Base-by-base conservation (phyloP, 2,329 filamentous ascomycete species). In the Aspergillus luchuensis region DNA sequence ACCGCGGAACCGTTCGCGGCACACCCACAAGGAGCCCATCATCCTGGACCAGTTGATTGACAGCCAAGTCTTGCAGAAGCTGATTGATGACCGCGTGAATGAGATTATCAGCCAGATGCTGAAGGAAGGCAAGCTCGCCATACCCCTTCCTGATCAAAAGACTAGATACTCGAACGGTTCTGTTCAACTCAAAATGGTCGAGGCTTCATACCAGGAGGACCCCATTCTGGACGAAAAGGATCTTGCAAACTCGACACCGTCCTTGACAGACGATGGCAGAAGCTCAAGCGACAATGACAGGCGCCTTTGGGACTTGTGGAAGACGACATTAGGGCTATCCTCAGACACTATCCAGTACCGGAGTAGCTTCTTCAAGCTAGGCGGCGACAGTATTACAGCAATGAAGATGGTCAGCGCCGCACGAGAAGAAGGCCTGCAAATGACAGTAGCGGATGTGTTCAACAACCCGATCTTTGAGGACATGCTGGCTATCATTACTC, bases 391-490 rank as follows among this genome's bases (percentile, higher is more conserved):
- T 62, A 77, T 79, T 54, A 73, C 71, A 21, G 76, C 76, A 5
- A 78, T 79, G 76, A 77, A 72, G 47, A 72, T 79, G 64, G 76
- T 76, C 19, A 74, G 75, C 51, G 74, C 73, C 30, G 76, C 76
- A 30, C 72, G 76, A 6, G 75, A 78, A 33, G 72, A 76, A 21
- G 76, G 76, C 13, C 57, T 79, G 54, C 69, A 70, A 25, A 67
- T 81, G 53, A 78, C 77, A 6, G 77, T 80, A 17, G 76, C 76
- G 5, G 77, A 80, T 64, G 74, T 80, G 41, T 81, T 80, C 70
- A 71, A 72, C 45, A 75, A 79, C 56, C 76, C 75, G 23, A 68
- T 76, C 0, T 78, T 79, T 47, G 73, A 74, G 54, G 74, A 78
- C 48, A 77, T 78, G 76, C 62, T 76, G 33, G 64, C 68, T 3